A percentile compares a stretch with the other conserved stretches of the same genome.
Evolutionary conservation across 768 basidiomycete genomes (phyloP).

Genomic region (Xanthoconium purpureum): DNA sequence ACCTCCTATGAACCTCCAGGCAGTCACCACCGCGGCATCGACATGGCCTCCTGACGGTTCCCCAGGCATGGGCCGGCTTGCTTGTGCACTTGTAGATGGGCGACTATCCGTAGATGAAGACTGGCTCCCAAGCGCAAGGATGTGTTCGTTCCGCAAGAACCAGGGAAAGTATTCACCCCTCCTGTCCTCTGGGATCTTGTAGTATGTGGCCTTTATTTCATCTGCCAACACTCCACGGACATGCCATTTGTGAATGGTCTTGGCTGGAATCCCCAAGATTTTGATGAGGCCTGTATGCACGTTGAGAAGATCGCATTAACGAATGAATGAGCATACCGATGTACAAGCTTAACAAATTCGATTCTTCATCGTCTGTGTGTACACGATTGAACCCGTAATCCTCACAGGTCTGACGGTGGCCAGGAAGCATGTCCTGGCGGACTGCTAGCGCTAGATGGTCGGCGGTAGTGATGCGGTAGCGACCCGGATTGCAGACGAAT

Average conservation of each 20-base stretch:
- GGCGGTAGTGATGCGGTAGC: neutral
- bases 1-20: slow-evolving; percentile 1
- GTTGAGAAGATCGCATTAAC: neutral
- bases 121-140: neutral
- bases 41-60: neutral
- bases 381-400: neutral
- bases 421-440: neutral
- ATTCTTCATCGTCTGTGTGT: neutral
- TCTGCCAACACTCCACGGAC: neutral
- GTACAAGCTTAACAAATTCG: neutral
- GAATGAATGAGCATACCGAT: neutral
- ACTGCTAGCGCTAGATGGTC: neutral
- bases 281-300: neutral
- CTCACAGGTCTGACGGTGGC: neutral
- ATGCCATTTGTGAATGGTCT: neutral
- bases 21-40: neutral
- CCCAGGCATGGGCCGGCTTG: neutral
- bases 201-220: neutral
- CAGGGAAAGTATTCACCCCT: slow-evolving; percentile 1
- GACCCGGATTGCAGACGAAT: slow-evolving; percentile 3
- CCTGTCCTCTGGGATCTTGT: neutral
- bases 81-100: neutral
- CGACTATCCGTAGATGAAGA: too few relatives aligned
- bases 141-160: slow-evolving; percentile 3
- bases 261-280: neutral